Percentiles rank a stretch among this genome's conserved stretches.
phyloP scores from a whole-genome alignment of 202 grass and related monocot genomes.

The Zoysia matrella region DNA sequence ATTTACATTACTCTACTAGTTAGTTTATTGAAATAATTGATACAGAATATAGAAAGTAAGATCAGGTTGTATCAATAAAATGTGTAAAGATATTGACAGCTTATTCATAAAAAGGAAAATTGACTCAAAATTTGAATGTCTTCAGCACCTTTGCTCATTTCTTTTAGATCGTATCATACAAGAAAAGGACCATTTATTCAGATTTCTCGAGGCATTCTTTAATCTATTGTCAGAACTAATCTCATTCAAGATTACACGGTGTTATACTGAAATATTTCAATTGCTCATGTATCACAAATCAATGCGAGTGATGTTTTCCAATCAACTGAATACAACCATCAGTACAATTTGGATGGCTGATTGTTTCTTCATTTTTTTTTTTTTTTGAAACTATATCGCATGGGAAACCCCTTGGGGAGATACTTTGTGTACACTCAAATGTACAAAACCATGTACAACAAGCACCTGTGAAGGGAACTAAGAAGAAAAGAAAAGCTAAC shows the following conservation, averaged over 20 bases:
- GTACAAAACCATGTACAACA: too few relatives aligned
- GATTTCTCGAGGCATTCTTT: background rate
- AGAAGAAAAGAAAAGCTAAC: too few relatives aligned
- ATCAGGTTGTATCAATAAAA: background rate
- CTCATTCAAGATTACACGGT: background rate
- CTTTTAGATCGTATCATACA: background rate
- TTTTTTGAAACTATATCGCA: too few relatives aligned
- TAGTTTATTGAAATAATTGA: too few relatives aligned
- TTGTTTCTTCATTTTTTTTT: background rate
- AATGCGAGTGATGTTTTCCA: background rate
- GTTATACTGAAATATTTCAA: background rate
- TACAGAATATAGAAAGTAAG: background rate
- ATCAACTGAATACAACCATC: background rate
- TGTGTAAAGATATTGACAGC: background rate
- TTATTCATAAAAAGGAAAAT: background rate
- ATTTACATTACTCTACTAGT: too few relatives aligned
- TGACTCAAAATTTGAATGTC: background rate
- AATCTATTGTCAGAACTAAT: background rate
- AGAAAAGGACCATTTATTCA: background rate
- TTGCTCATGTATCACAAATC: background rate
- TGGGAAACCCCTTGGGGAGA: too few relatives aligned
- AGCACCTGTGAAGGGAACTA: too few relatives aligned
- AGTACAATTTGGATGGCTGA: background rate
- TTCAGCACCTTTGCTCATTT: background rate
- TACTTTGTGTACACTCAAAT: too few relatives aligned